Base-by-base conservation (phyloP, 2,329 filamentous ascomycete species). In the Aspergillus japonicus region DNA sequence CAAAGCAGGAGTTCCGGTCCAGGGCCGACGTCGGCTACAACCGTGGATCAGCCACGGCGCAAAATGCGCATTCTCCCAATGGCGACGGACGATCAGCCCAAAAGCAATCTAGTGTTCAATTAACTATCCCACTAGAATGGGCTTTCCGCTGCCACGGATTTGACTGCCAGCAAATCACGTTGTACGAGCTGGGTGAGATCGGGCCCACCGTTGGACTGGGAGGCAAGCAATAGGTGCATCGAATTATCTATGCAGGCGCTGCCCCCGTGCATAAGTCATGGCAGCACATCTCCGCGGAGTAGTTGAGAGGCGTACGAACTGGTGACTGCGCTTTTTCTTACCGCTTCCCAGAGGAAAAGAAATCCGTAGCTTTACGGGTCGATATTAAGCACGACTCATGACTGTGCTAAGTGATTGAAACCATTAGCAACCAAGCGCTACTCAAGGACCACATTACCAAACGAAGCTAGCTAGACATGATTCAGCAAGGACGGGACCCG, bases 81-180 rank as follows among this genome's bases (percentile, higher is more conserved):
- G 14, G 16, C 39, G 16, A 44, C 39, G 39, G 39, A 44, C 16
- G 2, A 44, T 4, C 39, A 44, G 39, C 39, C 39, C 39, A 44
- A 44, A 44, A 47, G 10, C 7, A 47, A 35, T 6, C 12, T 19
- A 47, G 10, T 44, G 21, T 42, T 44, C 47, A 55, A 42, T 63
- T 61, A 57, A 52, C 44, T 62, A 54, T 56, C 52, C 31, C 29
- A 44, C 57, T 57, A 60, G 50, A 57, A 56, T 48, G 54, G 49
- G 47, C 42, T 56, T 54, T 56, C 54, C 56, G 53, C 42, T 55
- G 55, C 58, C 48, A 60, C 62, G 63, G 63, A 58, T 42, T 44
- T 59, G 31, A 26, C 19, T 62, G 50, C 63, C 62, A 62, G 59
- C 63, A 39, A 64, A 64, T 65, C 11, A 53, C 24, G 57, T 50